A percentile compares a stretch with the other conserved stretches of the same genome.
phyloP scores from a whole-genome alignment of 2,329 filamentous ascomycete genomes.

The Dactylellina drechsleri region DNA sequence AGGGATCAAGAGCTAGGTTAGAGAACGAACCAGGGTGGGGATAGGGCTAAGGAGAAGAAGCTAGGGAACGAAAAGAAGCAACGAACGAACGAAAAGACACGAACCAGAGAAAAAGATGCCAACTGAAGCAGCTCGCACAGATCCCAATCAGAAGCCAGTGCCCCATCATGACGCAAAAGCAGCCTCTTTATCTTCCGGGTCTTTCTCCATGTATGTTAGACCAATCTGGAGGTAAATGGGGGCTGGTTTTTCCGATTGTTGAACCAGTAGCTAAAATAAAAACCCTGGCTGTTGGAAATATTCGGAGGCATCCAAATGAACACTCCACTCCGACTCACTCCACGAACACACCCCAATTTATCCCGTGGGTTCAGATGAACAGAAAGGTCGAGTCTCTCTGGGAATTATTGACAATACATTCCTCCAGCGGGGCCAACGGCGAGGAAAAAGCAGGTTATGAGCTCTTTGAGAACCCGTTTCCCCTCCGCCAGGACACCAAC shows the following conservation, averaged over 20 bases:
- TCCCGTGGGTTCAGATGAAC: conserved; percentile 42
- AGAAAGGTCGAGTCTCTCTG: conserved; percentile 6
- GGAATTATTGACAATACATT: conserved; percentile 12
- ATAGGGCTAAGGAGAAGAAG: conserved; percentile 43
- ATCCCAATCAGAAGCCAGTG: conserved; percentile 37
- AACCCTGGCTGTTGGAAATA: conserved; percentile 53
- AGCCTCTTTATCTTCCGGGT: conserved; percentile 46
- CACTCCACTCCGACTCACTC: conserved; percentile 46
- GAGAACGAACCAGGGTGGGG: conserved; percentile 37
- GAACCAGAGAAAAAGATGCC: conserved; percentile 18
- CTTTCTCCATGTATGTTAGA: conserved; percentile 22
- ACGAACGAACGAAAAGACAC: conserved; percentile 17
- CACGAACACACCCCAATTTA: conserved; percentile 40
- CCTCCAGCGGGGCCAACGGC: conserved; percentile 35
- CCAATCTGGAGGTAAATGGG: conserved; percentile 37
- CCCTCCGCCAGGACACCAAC: conserved; percentile 24
- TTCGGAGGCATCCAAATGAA: conserved; percentile 51
- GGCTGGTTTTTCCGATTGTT: conserved; percentile 54
- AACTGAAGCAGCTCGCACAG: conserved; percentile 50
- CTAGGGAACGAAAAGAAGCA: conserved; percentile 12
- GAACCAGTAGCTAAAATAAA: conserved; percentile 53
- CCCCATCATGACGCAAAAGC: conserved; percentile 52
- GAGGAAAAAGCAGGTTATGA: conserved; percentile 38
- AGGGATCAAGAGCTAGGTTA: conserved; percentile 36
- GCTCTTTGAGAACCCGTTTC: conserved; percentile 9